phyloP scores from a whole-genome alignment of 1,284 basidiomycete genomes.

The Fomitopsis schrenkii region DNA sequence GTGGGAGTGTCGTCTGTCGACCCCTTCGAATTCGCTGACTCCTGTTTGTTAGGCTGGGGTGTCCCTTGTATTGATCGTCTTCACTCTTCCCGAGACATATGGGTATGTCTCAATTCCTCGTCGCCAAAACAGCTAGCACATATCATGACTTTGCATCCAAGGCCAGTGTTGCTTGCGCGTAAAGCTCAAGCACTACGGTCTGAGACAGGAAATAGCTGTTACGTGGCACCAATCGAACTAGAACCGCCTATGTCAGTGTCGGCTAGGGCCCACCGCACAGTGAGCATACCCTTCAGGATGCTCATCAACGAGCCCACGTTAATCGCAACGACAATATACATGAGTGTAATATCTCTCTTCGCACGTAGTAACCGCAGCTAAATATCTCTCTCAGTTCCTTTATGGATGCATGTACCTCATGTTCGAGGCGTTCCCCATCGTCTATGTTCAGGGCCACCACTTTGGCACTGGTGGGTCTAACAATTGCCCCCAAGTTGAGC shows the following conservation, averaged over 20 bases:
- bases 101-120: conserved; percentile 27
- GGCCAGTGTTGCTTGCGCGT: conserved; percentile 34
- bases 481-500: conserved; percentile 28
- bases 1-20: background rate
- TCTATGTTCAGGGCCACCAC: conserved; percentile 23
- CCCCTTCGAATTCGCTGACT: conserved; percentile 31
- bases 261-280: conserved; percentile 24
- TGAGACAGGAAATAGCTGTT: conserved; percentile 49
- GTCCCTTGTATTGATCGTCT: conserved; percentile 48
- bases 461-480: conserved; percentile 33
- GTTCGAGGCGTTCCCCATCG: conserved; percentile 26
- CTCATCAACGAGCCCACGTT: conserved; percentile 40
- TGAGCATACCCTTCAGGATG: conserved; percentile 36
- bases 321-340: conserved; percentile 30
- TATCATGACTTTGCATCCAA: background rate
- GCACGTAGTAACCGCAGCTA: background rate
- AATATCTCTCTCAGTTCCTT: background rate
- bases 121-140: too few species aligned
- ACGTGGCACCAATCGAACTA: conserved; percentile 35
- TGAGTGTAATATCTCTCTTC: background rate
- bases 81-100: conserved; percentile 77
- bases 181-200: conserved; percentile 27
- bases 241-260: conserved; percentile 24
- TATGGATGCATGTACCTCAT: conserved; percentile 35
- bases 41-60: conserved; percentile 58